Percentiles rank a stretch among this genome's conserved stretches.
phyloP scores from a whole-genome alignment of 805 yeast species.

The Wickerhamiella brachini region DNA sequence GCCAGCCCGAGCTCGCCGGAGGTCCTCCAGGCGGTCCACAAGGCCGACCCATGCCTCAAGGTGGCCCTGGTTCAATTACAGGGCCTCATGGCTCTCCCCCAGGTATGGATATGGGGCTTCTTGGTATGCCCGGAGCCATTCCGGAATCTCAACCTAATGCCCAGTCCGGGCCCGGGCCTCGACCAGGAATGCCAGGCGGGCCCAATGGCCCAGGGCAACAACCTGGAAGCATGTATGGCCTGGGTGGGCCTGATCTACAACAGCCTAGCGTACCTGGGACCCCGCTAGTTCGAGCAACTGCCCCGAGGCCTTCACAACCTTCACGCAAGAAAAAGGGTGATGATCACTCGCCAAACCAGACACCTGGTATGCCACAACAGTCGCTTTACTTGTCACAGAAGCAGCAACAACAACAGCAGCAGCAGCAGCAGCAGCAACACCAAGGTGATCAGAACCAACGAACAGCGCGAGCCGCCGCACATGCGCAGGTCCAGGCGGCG shows the following conservation, averaged over 20 bases:
- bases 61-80: not conserved
- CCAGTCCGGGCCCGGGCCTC: not conserved
- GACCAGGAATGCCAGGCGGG: not conserved
- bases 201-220: not conserved
- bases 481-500: conserved; percentile 1
- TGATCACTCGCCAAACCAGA: not conserved
- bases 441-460: not conserved
- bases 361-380: not conserved
- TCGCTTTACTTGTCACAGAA: not conserved
- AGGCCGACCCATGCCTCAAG: not conserved
- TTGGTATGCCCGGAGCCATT: not conserved
- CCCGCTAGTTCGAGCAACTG: not conserved
- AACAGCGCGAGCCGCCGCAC: not conserved
- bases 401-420: not conserved
- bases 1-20: conserved; percentile 7
- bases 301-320: not conserved
- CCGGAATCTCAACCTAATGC: not conserved
- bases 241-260: not conserved
- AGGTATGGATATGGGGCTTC: not conserved
- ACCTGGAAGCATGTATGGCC: not conserved
- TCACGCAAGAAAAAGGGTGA: not conserved
- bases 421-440: not conserved
- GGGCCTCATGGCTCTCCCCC: not conserved
- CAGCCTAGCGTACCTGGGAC: not conserved
- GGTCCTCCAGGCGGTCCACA: not conserved